Percentiles rank a stretch among this genome's conserved stretches.
These are phyloP conservation scores for Fusarium cyanostomum DNA, from an alignment of 2,329 filamentous ascomycete species.

Conservation along the genomic window DNA sequence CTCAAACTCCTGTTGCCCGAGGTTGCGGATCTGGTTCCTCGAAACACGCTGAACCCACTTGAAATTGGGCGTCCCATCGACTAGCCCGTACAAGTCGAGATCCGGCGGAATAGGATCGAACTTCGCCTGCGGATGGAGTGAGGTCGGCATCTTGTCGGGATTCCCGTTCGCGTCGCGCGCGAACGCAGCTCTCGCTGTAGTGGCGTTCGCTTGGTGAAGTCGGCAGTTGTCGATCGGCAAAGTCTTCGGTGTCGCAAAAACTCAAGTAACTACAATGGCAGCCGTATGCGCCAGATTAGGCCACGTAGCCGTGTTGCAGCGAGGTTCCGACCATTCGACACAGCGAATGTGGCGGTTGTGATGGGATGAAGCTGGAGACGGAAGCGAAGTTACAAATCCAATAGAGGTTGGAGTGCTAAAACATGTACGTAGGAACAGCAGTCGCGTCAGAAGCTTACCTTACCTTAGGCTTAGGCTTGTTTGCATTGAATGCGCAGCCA, in stretches of 20 bases:
- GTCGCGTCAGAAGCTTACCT: constrained; percentile 19
- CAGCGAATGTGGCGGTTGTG: not conserved
- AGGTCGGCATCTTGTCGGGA: constrained; percentile 71
- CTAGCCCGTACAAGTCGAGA: constrained; percentile 78
- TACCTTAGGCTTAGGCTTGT: not conserved
- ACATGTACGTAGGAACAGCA: constrained; percentile 3
- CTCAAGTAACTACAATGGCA: not conserved
- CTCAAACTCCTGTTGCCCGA: constrained; percentile 84
- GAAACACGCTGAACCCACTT: constrained; percentile 85
- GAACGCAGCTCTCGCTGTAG: constrained; percentile 7
- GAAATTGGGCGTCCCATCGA: constrained; percentile 84
- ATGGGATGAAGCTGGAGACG: not conserved
- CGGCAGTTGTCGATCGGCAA: not conserved
- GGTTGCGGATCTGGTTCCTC: constrained; percentile 77
- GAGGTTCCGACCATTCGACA: constrained; percentile 7
- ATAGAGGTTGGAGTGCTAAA: not conserved
- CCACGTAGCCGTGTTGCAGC: constrained; percentile 5
- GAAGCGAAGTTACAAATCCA: constrained; percentile 3
- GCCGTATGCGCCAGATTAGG: not conserved
- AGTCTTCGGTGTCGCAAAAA: not conserved
- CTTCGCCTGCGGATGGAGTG: constrained; percentile 81
- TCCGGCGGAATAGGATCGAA: constrained; percentile 92
- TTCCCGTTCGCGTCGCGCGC: constrained; percentile 1
- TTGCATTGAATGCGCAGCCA: constrained; percentile 32
- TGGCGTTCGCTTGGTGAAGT: constrained; percentile 5